phyloP scores from a whole-genome alignment of 2,329 filamentous ascomycete genomes.

The Penicillium vulpinum region DNA sequence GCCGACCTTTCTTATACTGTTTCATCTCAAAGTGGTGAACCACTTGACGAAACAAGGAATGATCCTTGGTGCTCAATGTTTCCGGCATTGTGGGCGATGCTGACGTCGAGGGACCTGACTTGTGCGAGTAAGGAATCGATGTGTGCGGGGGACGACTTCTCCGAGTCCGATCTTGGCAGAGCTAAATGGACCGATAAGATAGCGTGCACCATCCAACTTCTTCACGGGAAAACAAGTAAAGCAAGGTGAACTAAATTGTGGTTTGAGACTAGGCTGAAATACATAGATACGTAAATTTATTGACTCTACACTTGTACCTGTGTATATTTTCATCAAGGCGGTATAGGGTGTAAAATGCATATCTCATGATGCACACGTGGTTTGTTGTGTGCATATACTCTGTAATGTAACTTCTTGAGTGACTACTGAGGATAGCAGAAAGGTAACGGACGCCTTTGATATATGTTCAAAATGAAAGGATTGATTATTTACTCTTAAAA shows the following conservation, averaged over 20 bases:
- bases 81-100: constrained; percentile 46
- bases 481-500: not conserved
- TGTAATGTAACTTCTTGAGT: not conserved
- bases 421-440: not conserved
- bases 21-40: constrained; percentile 97
- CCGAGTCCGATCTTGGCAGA: constrained; percentile 30
- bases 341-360: not conserved
- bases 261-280: not conserved
- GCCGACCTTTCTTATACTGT: constrained; percentile 83
- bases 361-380: not conserved
- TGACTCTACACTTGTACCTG: not conserved
- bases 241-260: not conserved
- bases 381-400: not conserved
- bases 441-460: not conserved
- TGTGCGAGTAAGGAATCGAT: constrained; percentile 37
- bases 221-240: not conserved
- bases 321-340: not conserved
- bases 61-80: constrained; percentile 73
- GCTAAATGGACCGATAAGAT: constrained; percentile 25
- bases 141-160: constrained; percentile 38
- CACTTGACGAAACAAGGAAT: constrained; percentile 88
- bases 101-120: constrained; percentile 25
- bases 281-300: not conserved
- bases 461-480: not conserved
- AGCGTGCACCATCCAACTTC: constrained; percentile 5